Conservation (phyloP, 1,284 basidiomycete genomes). For the Rhizoctonia solani region DNA sequence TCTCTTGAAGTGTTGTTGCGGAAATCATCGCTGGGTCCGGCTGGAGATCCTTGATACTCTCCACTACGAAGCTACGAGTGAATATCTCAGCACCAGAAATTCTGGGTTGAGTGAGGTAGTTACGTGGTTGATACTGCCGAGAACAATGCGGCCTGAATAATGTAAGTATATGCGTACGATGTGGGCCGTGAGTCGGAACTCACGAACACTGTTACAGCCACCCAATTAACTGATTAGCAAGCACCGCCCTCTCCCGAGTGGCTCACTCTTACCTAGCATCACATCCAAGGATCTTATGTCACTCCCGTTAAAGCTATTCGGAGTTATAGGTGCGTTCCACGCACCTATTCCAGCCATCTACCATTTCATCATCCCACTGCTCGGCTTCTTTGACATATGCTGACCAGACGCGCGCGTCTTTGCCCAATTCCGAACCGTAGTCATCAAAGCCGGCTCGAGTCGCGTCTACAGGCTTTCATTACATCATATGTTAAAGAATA, state of each 20-base stretch:
- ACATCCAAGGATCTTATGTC: slow-evolving; percentile 5
- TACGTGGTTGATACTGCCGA: slow-evolving; percentile 27
- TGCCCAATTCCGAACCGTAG: slow-evolving; percentile 9
- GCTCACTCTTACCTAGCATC: slow-evolving; percentile 3
- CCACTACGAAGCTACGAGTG: slow-evolving; percentile 16
- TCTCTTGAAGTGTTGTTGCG: slow-evolving; percentile 7
- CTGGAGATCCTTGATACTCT: slow-evolving; percentile 13
- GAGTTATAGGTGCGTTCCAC: neutral
- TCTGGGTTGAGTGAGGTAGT: neutral
- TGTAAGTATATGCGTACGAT: neutral
- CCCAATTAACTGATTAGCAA: neutral
- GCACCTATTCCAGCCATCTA: slow-evolving; percentile 28
- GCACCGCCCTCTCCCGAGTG: neutral
- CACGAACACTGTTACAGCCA: slow-evolving; percentile 23
- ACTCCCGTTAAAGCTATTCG: neutral
- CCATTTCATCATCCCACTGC: slow-evolving; percentile 30
- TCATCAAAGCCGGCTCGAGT: slow-evolving; percentile 22
- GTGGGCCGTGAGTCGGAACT: neutral
- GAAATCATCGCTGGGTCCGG: neutral
- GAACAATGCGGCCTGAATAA: slow-evolving; percentile 6
- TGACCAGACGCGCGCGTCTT: slow-evolving; percentile 24
- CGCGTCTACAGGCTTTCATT: neutral
- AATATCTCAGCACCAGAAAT: neutral
- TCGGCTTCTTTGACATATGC: slow-evolving; percentile 28
- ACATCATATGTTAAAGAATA: neutral